phyloP scores from a whole-genome alignment of 225 moss, liverwort and hornwort species.

The Marchantia polymorpha region DNA sequence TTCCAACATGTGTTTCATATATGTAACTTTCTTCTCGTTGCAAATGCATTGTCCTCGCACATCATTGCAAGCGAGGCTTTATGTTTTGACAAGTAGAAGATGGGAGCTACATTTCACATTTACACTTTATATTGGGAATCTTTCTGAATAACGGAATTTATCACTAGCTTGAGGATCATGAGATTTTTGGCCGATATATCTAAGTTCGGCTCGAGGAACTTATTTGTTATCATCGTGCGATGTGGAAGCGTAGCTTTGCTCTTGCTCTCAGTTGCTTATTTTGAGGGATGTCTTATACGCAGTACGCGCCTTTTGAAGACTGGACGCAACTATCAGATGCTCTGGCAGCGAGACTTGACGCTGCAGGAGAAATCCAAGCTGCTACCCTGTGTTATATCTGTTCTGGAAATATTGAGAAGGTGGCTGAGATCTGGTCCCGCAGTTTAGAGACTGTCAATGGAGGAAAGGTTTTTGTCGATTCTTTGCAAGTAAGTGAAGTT shows the following conservation, averaged over 20 bases:
- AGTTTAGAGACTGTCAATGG: constrained; percentile 63
- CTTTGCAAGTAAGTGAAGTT: constrained; percentile 65
- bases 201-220: no score
- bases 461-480: constrained; percentile 72
- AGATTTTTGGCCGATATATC: neutral
- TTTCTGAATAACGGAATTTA: neutral
- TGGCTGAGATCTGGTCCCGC: constrained; percentile 94
- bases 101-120: no score
- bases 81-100: no score
- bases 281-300: constrained; percentile 20
- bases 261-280: neutral
- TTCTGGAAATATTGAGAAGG: constrained; percentile 92
- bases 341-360: constrained; percentile 79
- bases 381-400: constrained; percentile 95
- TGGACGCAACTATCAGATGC: constrained; percentile 89
- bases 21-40: no score
- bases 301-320: constrained; percentile 95
- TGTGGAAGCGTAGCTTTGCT: neutral
- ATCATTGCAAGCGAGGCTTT: no score
- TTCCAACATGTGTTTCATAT: no score
- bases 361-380: constrained; percentile 66
- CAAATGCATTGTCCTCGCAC: no score
- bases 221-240: neutral
- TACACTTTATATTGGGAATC: no score
- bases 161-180: neutral